Evolutionary conservation across 805 yeast species (phyloP), one percentile per base, ranked within the genome.

Genomic region (Ascoidea asiatica): DNA sequence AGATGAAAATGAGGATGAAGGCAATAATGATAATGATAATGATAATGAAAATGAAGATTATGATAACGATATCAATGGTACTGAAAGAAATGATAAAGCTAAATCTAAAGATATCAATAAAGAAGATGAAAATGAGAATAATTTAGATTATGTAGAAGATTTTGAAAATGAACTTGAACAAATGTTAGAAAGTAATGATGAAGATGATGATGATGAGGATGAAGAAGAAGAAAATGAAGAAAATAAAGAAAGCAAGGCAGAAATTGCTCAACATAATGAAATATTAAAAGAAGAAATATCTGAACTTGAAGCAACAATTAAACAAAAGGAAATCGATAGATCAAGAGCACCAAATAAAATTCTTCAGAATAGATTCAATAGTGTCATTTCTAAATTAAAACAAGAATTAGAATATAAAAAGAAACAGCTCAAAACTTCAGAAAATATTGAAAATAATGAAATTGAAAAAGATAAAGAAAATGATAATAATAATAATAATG

Each of bases 361-460:
- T 63, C 72, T 92, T 76, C 78, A 81, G 56, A 83, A 81, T 60
- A 80, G 97, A 64, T 84, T 89, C 58, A 71, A 80, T 53, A 92
- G 83, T 51, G 88, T 82, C 43, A 83, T 86, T 43, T 73, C 72
- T 46, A 79, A 89, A 48, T 70, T 92, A 56, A 79, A 78, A 59
- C 78, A 80, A 44, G 95, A 90, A 53, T 70, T 87, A 48, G 95
- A 87, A 44, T 70, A 78, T 56, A 92, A 90, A 66, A 74, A 73
- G 61, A 69, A 79, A 48, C 87, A 81, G 54, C 65, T 88, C 53
- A 65, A 63, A 51, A 58, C 50, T 15, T 61, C 59, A 43, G 69
- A 60, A 44, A 64, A 59, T 11, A 50, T 47, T 5, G 42, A 53
- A 4, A 46, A 51, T 19, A 48, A 46, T 29, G 35, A 29, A 11